Base-by-base conservation (phyloP, 495 filamentous ascomycete species). In the Penicillium riverlandense region DNA sequence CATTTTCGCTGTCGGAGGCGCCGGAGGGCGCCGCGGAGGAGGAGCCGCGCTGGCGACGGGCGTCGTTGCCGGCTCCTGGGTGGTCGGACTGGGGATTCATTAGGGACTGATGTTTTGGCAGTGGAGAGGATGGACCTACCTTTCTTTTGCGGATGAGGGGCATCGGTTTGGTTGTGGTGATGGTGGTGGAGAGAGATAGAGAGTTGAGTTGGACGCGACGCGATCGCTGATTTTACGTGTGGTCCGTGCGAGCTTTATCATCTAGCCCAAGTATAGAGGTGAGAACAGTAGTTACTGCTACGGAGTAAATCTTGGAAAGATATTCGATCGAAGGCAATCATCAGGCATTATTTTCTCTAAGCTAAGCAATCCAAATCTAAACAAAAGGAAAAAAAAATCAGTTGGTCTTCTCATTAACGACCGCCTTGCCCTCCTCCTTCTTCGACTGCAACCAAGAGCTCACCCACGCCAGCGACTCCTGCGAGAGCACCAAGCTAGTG, bases 401-500 rank as follows among this genome's bases (percentile, higher is more conserved):
- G 40, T 54, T 61, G 37, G 60, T 61, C 61, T 82, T 83, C 49
- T 83, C 73, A 36, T 72, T 69, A 9, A 74, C 66, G 11, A 63
- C 57, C 38, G 80, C 70, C 65, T 82, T 80, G 30, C 67, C 71
- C 54, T 86, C 71, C 16, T 75, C 71, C 63, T 85, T 85, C 65
- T 79, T 77, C 34, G 62, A 62, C 46, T 71, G 67, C 22, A 89
- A 50, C 47, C 74, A 74, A 29, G 65, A 65, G 57, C 67, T 72
- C 32, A 86, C 35, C 70, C 71, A 82, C 22, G 63, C 63, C 47
- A 87, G 64, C 14, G 77, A 75, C 62, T 91, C 86, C 41, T 71
- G 71, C 22, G 79, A 79, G 42, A 96, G 69, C 30, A 87, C 72
- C 42, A 96, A 63, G 10, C 83, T 74, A 11, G 87, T 88, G 37